Conservation (phyloP, 2,329 filamentous ascomycete species). For the Davidsoniella neocaledoniae region DNA sequence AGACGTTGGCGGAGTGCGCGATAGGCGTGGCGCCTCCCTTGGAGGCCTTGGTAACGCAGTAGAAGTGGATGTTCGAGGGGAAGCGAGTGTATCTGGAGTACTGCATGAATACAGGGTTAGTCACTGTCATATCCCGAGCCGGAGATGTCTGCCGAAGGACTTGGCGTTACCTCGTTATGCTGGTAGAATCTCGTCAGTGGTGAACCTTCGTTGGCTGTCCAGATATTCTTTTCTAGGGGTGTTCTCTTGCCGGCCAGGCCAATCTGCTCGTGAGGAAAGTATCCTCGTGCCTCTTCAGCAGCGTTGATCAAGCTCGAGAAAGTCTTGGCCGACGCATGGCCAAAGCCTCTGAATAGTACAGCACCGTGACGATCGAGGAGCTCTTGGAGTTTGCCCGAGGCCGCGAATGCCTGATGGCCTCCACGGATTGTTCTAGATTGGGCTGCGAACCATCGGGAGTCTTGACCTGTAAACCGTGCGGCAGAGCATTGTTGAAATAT, state of each 20-base stretch:
- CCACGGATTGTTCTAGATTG: slow-evolving; percentile 4
- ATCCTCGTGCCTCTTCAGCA: slow-evolving; percentile 11
- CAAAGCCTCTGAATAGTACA: slow-evolving; percentile 12
- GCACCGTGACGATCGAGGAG: slow-evolving; percentile 12
- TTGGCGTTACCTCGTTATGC: slow-evolving; percentile 13
- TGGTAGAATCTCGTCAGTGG: slow-evolving; percentile 14
- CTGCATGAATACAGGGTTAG: neutral
- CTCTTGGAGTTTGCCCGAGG: slow-evolving; percentile 12
- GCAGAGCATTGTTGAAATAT: slow-evolving; percentile 11
- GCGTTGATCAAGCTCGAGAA: slow-evolving; percentile 14
- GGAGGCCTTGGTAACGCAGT: slow-evolving; percentile 12
- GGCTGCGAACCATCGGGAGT: neutral
- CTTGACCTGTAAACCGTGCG: slow-evolving; percentile 10
- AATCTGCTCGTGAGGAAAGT: slow-evolving; percentile 18
- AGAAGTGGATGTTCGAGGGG: slow-evolving; percentile 14
- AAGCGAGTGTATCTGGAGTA: slow-evolving; percentile 14
- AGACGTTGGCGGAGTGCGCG: slow-evolving; percentile 12
- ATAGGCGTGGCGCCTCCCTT: slow-evolving; percentile 14
- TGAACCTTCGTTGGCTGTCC: slow-evolving; percentile 15
- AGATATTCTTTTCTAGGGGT: slow-evolving; percentile 13
- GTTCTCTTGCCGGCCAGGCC: slow-evolving; percentile 14
- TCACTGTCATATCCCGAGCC: neutral
- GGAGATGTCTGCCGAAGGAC: neutral
- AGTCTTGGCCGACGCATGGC: slow-evolving; percentile 12
- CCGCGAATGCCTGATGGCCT: slow-evolving; percentile 5